Base-by-base conservation (phyloP, 352 stramenopile species). In the Pythium inflatum region DNA sequence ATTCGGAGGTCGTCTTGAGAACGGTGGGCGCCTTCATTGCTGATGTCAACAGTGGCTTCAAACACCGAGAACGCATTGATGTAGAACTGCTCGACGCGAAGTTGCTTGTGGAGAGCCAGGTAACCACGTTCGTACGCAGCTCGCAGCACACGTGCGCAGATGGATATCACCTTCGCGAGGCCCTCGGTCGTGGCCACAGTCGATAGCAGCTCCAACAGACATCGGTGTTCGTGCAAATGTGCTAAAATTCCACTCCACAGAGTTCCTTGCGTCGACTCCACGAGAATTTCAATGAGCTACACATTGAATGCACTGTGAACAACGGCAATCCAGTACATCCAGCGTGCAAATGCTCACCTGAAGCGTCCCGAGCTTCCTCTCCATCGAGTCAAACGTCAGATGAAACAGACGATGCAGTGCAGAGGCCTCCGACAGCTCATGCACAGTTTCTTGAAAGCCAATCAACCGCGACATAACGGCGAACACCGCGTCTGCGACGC, bases 381-480 rank as follows among this genome's bases (percentile, higher is more conserved):
- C 38, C 18, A 18, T 33, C 22, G 55, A 63, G 5, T 58, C 31
- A 63, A 88, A 87, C 5, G 43, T 60, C 34, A 90, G 48, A 43
- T 73, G 46, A 48, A 90, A 88, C 20, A 90, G 70, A 3, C 79
- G 76, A 71, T 90, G 82, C 24, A 88, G 49, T 2, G 81, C 83
- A 30, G 68, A 85, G 20, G 73, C 60, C 46, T 89, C 81, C 0
- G 73, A 66, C 16, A 90, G 67, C 33, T 90, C 80, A 22, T 87
- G 77, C 2, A 86, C 68, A 5, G 74, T 77, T 66, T 83, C 77
- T 34, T 73, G 67, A 16, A 74, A 85, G 9, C 55, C 62, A 22
- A 85, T 73, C 20, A 79, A 50, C 12, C 66, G 36, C 9, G 63
- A 60, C 6, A 89, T 57, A 13, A 88, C 61, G 6, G 54, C 55